phyloP scores from a whole-genome alignment of 257 asterid genomes.

The Solanum habrochaites region DNA sequence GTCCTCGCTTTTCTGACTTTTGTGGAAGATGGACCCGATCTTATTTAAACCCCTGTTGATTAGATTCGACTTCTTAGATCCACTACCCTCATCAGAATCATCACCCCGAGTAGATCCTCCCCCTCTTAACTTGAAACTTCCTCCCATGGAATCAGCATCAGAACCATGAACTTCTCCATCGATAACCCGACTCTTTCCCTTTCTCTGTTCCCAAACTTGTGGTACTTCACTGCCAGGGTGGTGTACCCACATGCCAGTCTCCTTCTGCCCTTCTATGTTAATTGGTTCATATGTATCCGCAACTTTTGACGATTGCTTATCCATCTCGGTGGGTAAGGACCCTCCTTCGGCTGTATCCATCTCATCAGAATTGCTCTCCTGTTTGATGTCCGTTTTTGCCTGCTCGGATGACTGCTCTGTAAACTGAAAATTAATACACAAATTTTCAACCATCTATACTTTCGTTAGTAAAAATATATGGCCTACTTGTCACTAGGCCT shows the following conservation, averaged over 20 bases:
- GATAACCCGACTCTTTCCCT: slow-evolving; percentile 41
- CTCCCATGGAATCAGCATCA: slow-evolving; percentile 19
- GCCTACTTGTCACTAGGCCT: background rate
- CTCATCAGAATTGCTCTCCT: slow-evolving; percentile 18
- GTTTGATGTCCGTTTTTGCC: slow-evolving; percentile 9
- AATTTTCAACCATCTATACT: background rate
- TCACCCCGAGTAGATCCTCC: slow-evolving; percentile 18
- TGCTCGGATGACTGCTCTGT: slow-evolving; percentile 20
- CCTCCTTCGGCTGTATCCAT: slow-evolving; percentile 24
- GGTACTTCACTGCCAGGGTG: slow-evolving; percentile 83
- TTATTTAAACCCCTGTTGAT: slow-evolving; percentile 41
- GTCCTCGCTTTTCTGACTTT: slow-evolving; percentile 32
- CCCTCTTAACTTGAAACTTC: slow-evolving; percentile 20
- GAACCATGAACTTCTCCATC: slow-evolving; percentile 16
- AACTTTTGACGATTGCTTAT: slow-evolving; percentile 34
- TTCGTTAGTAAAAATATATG: background rate
- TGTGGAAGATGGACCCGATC: slow-evolving; percentile 47
- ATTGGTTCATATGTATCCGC: slow-evolving; percentile 66
- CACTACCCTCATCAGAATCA: slow-evolving; percentile 50
- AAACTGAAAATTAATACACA: slow-evolving; percentile 17
- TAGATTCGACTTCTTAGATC: slow-evolving; percentile 27
- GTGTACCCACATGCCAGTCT: slow-evolving; percentile 88
- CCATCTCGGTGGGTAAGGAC: slow-evolving; percentile 16
- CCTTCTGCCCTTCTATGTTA: slow-evolving; percentile 47
- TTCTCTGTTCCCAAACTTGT: slow-evolving; percentile 82